Evolutionary conservation across 139 green algal genomes (phyloP).

Genomic region (Deuterostichococcus epilithicus): DNA sequence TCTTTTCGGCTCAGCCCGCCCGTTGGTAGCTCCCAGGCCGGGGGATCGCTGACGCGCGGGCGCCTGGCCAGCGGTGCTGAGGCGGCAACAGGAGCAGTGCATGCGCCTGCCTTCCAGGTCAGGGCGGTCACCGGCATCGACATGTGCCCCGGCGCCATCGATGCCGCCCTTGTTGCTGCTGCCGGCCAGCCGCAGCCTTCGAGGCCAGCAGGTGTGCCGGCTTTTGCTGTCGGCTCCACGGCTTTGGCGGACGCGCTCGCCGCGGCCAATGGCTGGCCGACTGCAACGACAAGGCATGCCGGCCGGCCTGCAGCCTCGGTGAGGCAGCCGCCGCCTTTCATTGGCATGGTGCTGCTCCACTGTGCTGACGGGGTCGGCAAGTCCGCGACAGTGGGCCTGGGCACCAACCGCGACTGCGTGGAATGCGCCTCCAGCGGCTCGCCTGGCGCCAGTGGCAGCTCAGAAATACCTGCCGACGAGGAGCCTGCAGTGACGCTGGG

Average conservation of each 20-base stretch:
- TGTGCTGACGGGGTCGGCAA: neutral
- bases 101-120: too few relatives aligned
- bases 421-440: too few relatives aligned
- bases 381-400: neutral
- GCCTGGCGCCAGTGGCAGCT: neutral
- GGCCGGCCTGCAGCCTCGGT: neutral
- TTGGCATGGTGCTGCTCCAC: neutral
- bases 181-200: neutral
- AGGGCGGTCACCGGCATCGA: too few relatives aligned
- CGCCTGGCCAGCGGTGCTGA: too few relatives aligned
- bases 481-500: too few relatives aligned
- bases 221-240: neutral
- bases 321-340: neutral
- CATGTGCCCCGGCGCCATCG: too few relatives aligned
- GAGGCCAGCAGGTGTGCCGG: neutral
- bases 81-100: too few relatives aligned
- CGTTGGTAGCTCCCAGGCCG: too few relatives aligned
- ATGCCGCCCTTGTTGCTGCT: neutral
- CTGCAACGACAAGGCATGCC: neutral
- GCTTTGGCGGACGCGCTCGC: neutral
- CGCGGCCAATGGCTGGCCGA: neutral
- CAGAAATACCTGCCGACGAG: too few relatives aligned
- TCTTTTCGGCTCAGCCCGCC: too few relatives aligned
- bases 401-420: too few relatives aligned
- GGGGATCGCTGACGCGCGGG: neutral